Conservation (phyloP, 495 filamentous ascomycete genomes). For the Daldinia concentrica region DNA sequence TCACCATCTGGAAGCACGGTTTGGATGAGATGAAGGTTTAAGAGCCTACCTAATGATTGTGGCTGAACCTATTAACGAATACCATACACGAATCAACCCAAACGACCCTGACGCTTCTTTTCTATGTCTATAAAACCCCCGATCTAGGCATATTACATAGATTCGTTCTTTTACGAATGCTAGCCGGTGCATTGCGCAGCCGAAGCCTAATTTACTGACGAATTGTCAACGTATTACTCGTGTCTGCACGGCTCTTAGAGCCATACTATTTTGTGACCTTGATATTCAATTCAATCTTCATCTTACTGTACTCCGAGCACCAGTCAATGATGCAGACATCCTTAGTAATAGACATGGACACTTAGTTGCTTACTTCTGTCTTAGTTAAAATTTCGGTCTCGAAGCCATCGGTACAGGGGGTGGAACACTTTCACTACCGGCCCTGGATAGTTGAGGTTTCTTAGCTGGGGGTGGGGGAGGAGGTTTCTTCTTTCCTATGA, state of each 20-base stretch:
- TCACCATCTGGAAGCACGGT: slow-evolving; percentile 96
- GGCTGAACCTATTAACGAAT: slow-evolving; percentile 20
- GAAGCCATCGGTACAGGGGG: slow-evolving; percentile 62
- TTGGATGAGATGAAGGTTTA: slow-evolving; percentile 92
- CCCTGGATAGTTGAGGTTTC: slow-evolving; percentile 52
- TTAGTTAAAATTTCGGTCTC: slow-evolving; percentile 49
- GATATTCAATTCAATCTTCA: slow-evolving; percentile 6
- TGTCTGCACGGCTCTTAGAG: not conserved
- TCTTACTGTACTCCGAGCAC: not conserved
- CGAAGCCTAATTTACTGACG: slow-evolving; percentile 26
- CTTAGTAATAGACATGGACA: not conserved
- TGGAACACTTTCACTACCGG: slow-evolving; percentile 43
- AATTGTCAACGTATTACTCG: slow-evolving; percentile 13
- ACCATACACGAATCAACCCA: slow-evolving; percentile 26
- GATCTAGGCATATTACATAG: slow-evolving; percentile 21
- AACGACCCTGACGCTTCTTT: slow-evolving; percentile 35
- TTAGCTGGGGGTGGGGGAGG: slow-evolving; percentile 77
- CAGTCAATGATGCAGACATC: not conserved
- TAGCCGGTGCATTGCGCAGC: slow-evolving; percentile 23
- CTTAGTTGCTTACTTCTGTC: not conserved
- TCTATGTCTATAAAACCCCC: slow-evolving; percentile 26
- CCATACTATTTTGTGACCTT: slow-evolving; percentile 8
- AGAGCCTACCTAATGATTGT: slow-evolving; percentile 36
- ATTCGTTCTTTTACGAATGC: slow-evolving; percentile 31
- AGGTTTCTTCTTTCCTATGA: slow-evolving; percentile 65